A percentile compares a stretch with the other conserved stretches of the same genome.
These are phyloP conservation scores for Ophiostoma ips DNA, from an alignment of 2,329 filamentous ascomycete genomes.

Conservation along the genomic window DNA sequence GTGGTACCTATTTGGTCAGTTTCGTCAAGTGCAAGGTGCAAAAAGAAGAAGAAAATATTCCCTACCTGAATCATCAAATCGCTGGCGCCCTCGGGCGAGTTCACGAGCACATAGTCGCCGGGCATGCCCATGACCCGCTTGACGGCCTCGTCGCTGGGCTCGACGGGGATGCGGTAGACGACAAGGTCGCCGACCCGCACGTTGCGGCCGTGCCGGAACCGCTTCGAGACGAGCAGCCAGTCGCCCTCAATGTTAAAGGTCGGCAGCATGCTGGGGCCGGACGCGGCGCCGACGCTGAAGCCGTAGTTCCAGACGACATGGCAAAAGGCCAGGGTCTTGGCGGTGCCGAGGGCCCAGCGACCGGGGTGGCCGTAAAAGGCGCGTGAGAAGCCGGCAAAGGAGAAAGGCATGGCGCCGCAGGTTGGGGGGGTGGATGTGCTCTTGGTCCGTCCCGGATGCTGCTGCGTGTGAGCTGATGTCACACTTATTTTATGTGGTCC, in stretches of 20 bases:
- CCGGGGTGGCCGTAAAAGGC: conserved; percentile 26
- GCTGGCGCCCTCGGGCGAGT: conserved; percentile 39
- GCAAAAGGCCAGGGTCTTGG: conserved; percentile 31
- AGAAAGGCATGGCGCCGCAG: conserved; percentile 15
- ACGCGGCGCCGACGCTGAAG: conserved; percentile 43
- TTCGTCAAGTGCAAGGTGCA: too few relatives aligned
- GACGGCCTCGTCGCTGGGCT: conserved; percentile 44
- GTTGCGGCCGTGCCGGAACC: conserved; percentile 52
- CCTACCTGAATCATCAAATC: conserved; percentile 56
- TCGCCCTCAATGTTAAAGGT: conserved; percentile 59
- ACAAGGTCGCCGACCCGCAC: conserved; percentile 72
- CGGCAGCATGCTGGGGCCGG: conserved; percentile 79
- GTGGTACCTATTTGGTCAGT: conserved; percentile 52
- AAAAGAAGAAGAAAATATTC: conserved; percentile 6
- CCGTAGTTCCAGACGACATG: conserved; percentile 48
- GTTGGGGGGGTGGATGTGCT: background rate
- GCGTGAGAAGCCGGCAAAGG: conserved; percentile 9
- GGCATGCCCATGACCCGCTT: conserved; percentile 71
- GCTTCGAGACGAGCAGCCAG: conserved; percentile 52
- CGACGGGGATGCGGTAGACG: conserved; percentile 60
- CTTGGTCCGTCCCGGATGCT: too few relatives aligned
- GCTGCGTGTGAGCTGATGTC: background rate
- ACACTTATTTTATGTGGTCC: too few relatives aligned
- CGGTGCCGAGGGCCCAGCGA: conserved; percentile 28
- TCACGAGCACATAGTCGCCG: conserved; percentile 59